A percentile compares a stretch with the other conserved stretches of the same genome.
Conservation (phyloP, 1,284 basidiomycete species). For the Ganoderma sinense region DNA sequence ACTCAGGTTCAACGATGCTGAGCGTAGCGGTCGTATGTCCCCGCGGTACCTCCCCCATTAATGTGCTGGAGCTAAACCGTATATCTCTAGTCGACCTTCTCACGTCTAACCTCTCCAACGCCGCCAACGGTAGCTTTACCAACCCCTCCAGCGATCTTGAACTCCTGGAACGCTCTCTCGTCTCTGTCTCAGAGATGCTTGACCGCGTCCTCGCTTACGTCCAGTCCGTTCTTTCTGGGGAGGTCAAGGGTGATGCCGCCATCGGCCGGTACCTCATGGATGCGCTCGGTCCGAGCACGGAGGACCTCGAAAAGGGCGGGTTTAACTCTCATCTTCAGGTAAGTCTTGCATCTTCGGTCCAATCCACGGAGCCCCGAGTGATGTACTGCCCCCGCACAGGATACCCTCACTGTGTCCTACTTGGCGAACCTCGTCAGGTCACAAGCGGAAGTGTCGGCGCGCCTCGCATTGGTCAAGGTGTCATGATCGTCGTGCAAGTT, state of each 20-base stretch:
- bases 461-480: constrained; percentile 78
- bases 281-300: constrained; percentile 76
- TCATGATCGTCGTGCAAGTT: constrained; percentile 28
- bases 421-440: constrained; percentile 93
- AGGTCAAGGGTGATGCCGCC: constrained; percentile 84
- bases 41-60: constrained; percentile 5
- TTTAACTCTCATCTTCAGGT: constrained; percentile 83
- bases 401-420: constrained; percentile 95
- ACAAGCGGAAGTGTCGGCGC: constrained; percentile 92
- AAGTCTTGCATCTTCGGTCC: neutral
- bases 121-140: constrained; percentile 53
- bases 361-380: neutral
- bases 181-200: constrained; percentile 80
- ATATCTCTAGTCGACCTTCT: constrained; percentile 76
- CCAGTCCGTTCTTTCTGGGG: constrained; percentile 80
- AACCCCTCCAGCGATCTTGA: constrained; percentile 70
- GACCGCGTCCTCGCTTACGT: constrained; percentile 91
- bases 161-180: constrained; percentile 75
- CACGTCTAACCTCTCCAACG: constrained; percentile 49
- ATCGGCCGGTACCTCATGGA: constrained; percentile 95
- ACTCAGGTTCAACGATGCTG: constrained; percentile 82
- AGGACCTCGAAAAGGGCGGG: constrained; percentile 74
- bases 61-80: neutral
- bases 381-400: constrained; percentile 52
- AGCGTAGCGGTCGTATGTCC: constrained; percentile 84